These are phyloP conservation scores for Letharia columbiana DNA, from an alignment of 495 filamentous ascomycete genomes.

Conservation along the genomic window DNA sequence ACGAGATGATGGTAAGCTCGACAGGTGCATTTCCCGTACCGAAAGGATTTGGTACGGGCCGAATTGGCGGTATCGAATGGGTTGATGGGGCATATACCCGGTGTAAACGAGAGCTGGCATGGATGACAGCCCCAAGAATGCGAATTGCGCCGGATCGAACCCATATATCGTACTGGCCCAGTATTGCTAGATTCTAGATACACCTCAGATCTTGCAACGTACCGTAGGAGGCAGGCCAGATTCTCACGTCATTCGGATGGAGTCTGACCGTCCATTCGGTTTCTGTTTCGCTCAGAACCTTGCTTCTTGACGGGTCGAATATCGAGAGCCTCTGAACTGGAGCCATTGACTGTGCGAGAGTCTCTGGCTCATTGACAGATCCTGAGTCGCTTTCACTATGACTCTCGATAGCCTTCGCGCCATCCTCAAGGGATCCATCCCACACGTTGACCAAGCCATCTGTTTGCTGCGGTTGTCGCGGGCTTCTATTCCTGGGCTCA, in stretches of 20 bases:
- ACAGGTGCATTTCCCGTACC: constrained; percentile 38
- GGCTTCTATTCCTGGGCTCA: background rate
- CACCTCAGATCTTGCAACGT: constrained; percentile 12
- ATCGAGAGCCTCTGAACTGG: constrained; percentile 25
- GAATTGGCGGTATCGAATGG: constrained; percentile 67
- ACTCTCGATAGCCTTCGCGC: background rate
- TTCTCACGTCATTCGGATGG: constrained; percentile 40
- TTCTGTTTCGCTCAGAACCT: constrained; percentile 26
- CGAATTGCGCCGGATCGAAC: constrained; percentile 56
- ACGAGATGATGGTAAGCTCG: constrained; percentile 47
- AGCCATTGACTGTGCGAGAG: background rate
- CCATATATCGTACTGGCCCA: constrained; percentile 68
- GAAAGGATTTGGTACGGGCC: constrained; percentile 41
- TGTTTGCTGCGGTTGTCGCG: background rate
- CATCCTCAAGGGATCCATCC: background rate
- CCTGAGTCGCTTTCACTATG: background rate
- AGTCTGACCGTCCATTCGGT: constrained; percentile 20
- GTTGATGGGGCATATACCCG: constrained; percentile 66
- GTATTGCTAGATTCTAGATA: constrained; percentile 52
- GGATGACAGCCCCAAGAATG: constrained; percentile 56
- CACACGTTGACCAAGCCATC: background rate
- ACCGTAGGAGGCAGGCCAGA: constrained; percentile 5
- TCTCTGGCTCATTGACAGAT: background rate
- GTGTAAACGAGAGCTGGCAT: constrained; percentile 41
- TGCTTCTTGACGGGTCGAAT: constrained; percentile 24